These are phyloP conservation scores for Limonium bicolor DNA, from an alignment of 148 eudicot genomes.

Conservation along the genomic window DNA sequence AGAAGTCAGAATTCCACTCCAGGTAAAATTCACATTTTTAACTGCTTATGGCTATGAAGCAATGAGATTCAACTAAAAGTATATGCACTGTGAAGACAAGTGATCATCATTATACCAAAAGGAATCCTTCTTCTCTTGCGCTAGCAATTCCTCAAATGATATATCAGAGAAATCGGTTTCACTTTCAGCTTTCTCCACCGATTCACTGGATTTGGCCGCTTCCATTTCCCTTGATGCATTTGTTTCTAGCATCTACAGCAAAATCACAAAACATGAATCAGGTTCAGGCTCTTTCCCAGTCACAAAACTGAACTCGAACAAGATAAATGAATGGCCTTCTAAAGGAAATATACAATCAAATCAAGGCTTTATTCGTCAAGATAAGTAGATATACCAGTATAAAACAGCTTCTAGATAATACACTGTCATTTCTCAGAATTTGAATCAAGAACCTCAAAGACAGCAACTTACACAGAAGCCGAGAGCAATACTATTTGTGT, in stretches of 20 bases:
- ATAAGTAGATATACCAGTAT: no score
- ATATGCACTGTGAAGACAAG: background rate
- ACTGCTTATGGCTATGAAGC: background rate
- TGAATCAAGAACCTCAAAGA: no score
- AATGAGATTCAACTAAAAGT: background rate
- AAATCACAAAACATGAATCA: background rate
- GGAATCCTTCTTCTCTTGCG: constrained; percentile 55
- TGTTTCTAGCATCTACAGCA: constrained; percentile 43
- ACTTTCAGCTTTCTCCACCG: constrained; percentile 24
- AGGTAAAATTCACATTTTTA: no score
- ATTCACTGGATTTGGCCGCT: constrained; percentile 27
- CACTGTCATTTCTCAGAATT: no score
- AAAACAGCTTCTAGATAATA: no score
- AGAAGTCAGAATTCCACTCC: background rate
- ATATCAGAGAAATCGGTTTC: constrained; percentile 22
- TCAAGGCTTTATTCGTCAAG: no score
- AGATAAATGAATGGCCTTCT: no score
- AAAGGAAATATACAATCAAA: no score
- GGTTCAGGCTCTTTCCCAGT: background rate
- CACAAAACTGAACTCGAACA: background rate
- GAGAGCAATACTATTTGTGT: no score
- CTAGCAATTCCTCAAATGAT: constrained; percentile 58
- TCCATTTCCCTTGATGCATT: constrained; percentile 32
- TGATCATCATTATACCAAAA: constrained; percentile 46
- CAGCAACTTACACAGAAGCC: no score